Percentiles rank a stretch among this genome's conserved stretches.
These are phyloP conservation scores for Rhododendron griersonianum DNA, from an alignment of 148 eudicot genomes.

Conservation along the genomic window DNA sequence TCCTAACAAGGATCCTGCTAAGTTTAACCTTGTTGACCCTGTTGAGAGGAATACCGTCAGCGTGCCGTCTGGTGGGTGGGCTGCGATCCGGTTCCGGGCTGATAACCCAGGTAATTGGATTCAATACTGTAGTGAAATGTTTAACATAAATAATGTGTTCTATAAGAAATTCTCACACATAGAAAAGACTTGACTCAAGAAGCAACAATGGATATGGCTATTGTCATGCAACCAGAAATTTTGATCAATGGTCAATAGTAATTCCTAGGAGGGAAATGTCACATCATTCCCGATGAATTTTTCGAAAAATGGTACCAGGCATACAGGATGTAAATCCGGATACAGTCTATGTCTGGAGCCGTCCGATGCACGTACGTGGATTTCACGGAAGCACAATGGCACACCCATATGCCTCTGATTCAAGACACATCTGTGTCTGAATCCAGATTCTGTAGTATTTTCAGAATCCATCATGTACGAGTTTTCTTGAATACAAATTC, in stretches of 20 bases:
- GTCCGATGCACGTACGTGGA: not conserved
- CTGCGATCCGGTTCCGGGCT: conserved; percentile 54
- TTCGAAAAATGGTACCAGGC: not conserved
- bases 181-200: not conserved
- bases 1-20: conserved; percentile 41
- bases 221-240: not conserved
- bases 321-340: not conserved
- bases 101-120: conserved; percentile 51
- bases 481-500: not conserved
- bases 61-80: conserved; percentile 77
- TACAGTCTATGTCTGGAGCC: not conserved
- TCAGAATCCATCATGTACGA: not conserved
- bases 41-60: conserved; percentile 54
- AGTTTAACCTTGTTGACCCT: conserved; percentile 65
- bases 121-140: not conserved
- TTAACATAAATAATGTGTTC: not conserved
- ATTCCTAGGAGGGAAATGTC: not conserved
- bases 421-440: not conserved
- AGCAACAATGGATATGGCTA: not conserved
- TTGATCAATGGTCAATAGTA: not conserved
- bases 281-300: not conserved
- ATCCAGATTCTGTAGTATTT: not conserved
- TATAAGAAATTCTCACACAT: not conserved
- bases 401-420: not conserved
- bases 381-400: not conserved